These are phyloP conservation scores for Tuber umbilicatum DNA, from an alignment of 495 filamentous ascomycete genomes.

Conservation along the genomic window DNA sequence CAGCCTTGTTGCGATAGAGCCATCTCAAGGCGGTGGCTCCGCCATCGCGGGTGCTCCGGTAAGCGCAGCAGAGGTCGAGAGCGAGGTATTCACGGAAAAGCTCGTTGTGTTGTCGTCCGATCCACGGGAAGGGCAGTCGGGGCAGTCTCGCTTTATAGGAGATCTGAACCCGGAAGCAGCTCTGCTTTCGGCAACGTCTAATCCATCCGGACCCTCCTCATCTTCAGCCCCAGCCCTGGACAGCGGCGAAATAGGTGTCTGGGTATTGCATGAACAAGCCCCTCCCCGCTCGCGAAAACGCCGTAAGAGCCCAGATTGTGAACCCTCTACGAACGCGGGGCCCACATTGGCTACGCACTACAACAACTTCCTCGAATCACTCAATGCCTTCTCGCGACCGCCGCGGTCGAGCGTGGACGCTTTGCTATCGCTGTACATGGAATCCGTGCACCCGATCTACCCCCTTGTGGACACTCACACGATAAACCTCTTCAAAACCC, in stretches of 20 bases:
- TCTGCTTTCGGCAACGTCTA: slow-evolving; percentile 45
- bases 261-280: slow-evolving; percentile 44
- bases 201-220: slow-evolving; percentile 10
- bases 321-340: not conserved
- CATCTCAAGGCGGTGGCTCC: not conserved
- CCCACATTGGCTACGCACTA: not conserved
- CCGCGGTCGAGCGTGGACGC: slow-evolving; percentile 21
- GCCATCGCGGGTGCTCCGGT: not conserved
- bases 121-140: not conserved
- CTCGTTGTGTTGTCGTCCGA: not conserved
- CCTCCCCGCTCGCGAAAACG: slow-evolving; percentile 25
- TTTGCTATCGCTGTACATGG: slow-evolving; percentile 25
- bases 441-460: slow-evolving; percentile 31
- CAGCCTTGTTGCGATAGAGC: not conserved
- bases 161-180: slow-evolving; percentile 50
- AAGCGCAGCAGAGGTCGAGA: not conserved
- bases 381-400: slow-evolving; percentile 30
- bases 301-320: slow-evolving; percentile 41
- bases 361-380: slow-evolving; percentile 9
- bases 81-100: not conserved
- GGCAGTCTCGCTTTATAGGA: slow-evolving; percentile 45
- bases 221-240: slow-evolving; percentile 41
- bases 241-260: slow-evolving; percentile 47
- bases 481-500: slow-evolving; percentile 34
- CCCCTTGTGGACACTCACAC: slow-evolving; percentile 44